Evolutionary conservation across 257 asterid species (phyloP), one percentile per base, ranked within the genome.

Genomic region (Ocimum tenuiflorum): DNA sequence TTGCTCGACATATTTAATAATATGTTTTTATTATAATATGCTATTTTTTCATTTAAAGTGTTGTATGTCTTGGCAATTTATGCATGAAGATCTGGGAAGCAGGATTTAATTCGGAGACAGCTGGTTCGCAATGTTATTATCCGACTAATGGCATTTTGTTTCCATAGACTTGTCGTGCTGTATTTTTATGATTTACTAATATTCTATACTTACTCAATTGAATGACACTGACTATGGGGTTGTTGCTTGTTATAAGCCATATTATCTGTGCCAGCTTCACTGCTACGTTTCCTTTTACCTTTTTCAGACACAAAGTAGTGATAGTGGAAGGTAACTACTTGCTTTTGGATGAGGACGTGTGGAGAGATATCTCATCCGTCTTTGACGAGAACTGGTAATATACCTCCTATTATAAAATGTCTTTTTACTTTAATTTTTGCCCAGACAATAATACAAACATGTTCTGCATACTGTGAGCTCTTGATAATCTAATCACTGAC

Each of bases 311-410:
- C 85, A 91, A 91, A 79, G 83, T 91, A 58, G 91, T 91, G 73
- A 82, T 92, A 75, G 96, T 87, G 55, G 98, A 92, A 81, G 98
- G 97, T 52, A 89, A 89, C 73, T 92, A 92, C 81, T 75, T 92
- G 86, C 80, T 92, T 39, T 69, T 87, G 80, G 94, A 86, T 36
- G 89, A 85, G 63, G 88, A 79, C 17, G 74, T 65, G 56, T 92
- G 98, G 98, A 82, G 78, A 78, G 96, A 89, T 69, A 63, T 92
- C 73, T 81, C 97, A 63, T 76, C 79, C 49, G 56, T 77, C 70
- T 84, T 91, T 57, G 96, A 92, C 54, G 97, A 89, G 81, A 92
- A 85, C 69, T 92, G 98, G 98, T 92, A 83, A 74, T n/a, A 41
- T 31, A 36, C 42, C 74, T 55, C 70, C 65, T 64, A 53, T 51